Conservation (phyloP, 2,329 filamentous ascomycete genomes). For the Ophiognomonia clavigignenti-juglandacearum region DNA sequence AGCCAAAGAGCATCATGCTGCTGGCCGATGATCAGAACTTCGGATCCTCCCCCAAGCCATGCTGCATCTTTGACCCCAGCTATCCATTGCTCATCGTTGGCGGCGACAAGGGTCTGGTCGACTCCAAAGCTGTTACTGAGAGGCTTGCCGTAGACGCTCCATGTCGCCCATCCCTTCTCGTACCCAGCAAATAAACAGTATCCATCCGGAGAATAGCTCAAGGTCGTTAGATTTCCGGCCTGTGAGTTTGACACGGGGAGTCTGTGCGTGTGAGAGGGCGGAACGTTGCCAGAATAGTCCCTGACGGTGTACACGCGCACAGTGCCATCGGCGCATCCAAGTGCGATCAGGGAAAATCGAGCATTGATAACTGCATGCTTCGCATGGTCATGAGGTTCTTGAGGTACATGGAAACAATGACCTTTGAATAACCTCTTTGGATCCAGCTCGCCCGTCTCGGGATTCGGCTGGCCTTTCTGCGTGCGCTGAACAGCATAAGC, state of each 20-base stretch:
- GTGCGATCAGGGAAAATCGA: constrained; percentile 85
- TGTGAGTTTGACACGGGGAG: constrained; percentile 62
- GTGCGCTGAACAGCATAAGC: constrained; percentile 86
- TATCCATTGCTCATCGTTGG: constrained; percentile 81
- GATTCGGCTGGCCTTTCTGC: constrained; percentile 31
- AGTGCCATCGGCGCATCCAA: constrained; percentile 74
- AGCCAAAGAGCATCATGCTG: constrained; percentile 76
- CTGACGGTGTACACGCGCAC: constrained; percentile 88
- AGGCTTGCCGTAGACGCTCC: constrained; percentile 95
- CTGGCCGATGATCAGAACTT: constrained; percentile 70
- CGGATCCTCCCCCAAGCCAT: constrained; percentile 85
- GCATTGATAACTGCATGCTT: constrained; percentile 83
- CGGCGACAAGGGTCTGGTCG: constrained; percentile 57
- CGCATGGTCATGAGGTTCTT: constrained; percentile 55
- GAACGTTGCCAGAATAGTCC: constrained; percentile 91
- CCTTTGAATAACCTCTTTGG: constrained; percentile 75
- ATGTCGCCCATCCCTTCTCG: constrained; percentile 87
- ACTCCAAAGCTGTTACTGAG: constrained; percentile 78
- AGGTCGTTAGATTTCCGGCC: constrained; percentile 66
- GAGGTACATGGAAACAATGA: constrained; percentile 81
- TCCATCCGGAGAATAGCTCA: constrained; percentile 89
- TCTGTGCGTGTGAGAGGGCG: constrained; percentile 73
- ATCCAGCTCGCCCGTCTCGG: constrained; percentile 40
- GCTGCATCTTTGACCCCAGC: constrained; percentile 69
- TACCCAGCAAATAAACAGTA: constrained; percentile 95